Evolutionary conservation across 768 basidiomycete species (phyloP), one percentile per base, ranked within the genome.

Genomic region (Terana coerulea): DNA sequence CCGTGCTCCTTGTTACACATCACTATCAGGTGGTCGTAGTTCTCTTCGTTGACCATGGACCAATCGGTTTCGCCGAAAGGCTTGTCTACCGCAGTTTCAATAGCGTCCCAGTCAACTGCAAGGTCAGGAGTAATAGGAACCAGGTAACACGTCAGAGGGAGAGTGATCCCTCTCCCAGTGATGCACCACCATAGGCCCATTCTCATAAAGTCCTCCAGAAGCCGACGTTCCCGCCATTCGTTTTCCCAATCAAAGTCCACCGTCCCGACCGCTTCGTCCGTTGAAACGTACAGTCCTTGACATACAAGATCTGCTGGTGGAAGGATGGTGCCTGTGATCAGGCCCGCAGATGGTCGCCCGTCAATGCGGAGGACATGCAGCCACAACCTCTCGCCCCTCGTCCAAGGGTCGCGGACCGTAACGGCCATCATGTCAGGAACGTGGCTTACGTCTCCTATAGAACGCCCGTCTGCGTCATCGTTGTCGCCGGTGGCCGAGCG

Each of bases 191-290:
- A 81, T 39, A 88, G 72, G 14, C 80, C 79, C 58, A 71, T 67
- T 58, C 69, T 77, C 44, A 85, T 91, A 64, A 79, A 91, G 31
- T 79, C 74, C n/a, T 81, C 72, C 71, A 94, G 80, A 34, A 77
- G 63, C 30, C 65, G 64, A 15, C 83, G 70, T 45, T 73, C 72
- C 43, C 72, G 64, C 53, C 65, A 65, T 47, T 82, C 79, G 3
- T 80, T 73, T 12, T 73, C 71, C 10, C 66, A 68, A 30, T 72
- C 65, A 50, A 83, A 75, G 15, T 54, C 49, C 5, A 85, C 60
- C 5, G 56, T 66, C n/a, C n/a, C n/a, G 29, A 55, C 51, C 1
- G 74, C 73, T 1, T 60, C 57, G 3, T 59, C 59, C 11, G 71
- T 68, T 3, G 60, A 52, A 1, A 88, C 63, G 17, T 67, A 61